Base-by-base conservation (phyloP, 805 yeast genomes). In the Lipomyces mesembrius region DNA sequence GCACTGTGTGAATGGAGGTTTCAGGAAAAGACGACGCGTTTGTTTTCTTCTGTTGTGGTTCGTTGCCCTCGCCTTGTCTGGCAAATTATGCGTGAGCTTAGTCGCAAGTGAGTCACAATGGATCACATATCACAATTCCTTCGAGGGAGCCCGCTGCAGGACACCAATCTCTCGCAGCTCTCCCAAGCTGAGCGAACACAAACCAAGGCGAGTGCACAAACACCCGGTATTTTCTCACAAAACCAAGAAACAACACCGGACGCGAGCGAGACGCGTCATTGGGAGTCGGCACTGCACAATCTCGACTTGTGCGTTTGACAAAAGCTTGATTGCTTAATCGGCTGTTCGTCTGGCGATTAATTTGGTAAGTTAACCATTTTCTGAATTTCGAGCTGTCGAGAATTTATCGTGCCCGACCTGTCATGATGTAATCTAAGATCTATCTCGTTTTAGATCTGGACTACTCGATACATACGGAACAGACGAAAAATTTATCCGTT, bases 221-320 rank as follows among this genome's bases (percentile, higher is more conserved):
- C 49, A 43, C 49, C 20, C 20, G 3, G 49, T 17, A 43, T 17
- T 43, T 17, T 43, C 49, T n/a, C 22, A 43, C 49, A n/a, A 43
- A 43, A 43, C 49, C 8, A n/a, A 17, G 22, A n/a, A 43, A 17
- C 49, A 17, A 43, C 20, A 43, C 49, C 20, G 49, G 49, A 43
- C 49, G 49, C 49, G 49, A 43, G 22, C 49, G 49, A 43, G 49
- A 43, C 49, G 49, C 49, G 49, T 43, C 20, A 43, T 43, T 43
- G 49, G 49, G 49, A 43, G 49, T 43, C 20, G 49, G 49, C 49
- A n/a, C 20, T 43, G 20, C 49, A n/a, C 49, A 25, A 43, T 43
- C 49, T 3, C 49, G 49, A 43, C 9, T 17, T 17, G 49, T 43
- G 49, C 49, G 49, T 43, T 37, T 43, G 49, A 43, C 22, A 43